Evolutionary conservation across 805 yeast species (phyloP), one percentile per base, ranked within the genome.

Genomic region (Pichia pseudocactophila): DNA sequence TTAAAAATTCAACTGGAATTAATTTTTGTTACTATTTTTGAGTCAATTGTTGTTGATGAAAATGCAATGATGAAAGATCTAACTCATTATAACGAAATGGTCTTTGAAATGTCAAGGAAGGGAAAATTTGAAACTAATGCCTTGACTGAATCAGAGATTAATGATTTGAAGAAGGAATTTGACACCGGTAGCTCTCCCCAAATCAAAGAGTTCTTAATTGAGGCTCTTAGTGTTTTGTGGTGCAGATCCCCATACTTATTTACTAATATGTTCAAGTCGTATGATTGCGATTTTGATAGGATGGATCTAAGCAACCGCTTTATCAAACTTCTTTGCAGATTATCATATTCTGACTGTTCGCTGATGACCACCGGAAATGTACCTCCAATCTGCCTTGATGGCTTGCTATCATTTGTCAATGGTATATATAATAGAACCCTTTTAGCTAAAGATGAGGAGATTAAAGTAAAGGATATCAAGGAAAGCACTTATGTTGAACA

Each of bases 341-440:
- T 88, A 27, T 80, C 97, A 0, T 72, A 86, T 35, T 95, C 97
- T 0, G 95, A 88, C 55, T 74, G 90, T 10, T 95, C 97, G 0
- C 53, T 71, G 9, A 68, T 73, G 52, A 80, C 95, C 0, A 84
- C 96, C 0, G 85, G 83, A 32, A 81, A 76, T 53, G 95, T 90
- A 1, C 97, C 98, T 0, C 96, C 97, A 0, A 73, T 88, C 7
- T 90, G 97, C 54, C 66, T 92, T 40, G 97, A 92, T 53, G 95
- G 97, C 1, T 60, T 92, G 3, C 66, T 90, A 18, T 72, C 84
- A 2, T 78, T 82, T 43, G 67, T 89, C 34, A 74, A 76, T 44
- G 79, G 80, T 13, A 66, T 85, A 36, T 71, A 74, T 49, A 76
- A 71, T 36, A 57, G 80, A 55, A 56, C 75, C 48, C 65, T 68